These are phyloP conservation scores for Lachancea cidri DNA, from an alignment of 805 yeast genomes.

Conservation along the genomic window DNA sequence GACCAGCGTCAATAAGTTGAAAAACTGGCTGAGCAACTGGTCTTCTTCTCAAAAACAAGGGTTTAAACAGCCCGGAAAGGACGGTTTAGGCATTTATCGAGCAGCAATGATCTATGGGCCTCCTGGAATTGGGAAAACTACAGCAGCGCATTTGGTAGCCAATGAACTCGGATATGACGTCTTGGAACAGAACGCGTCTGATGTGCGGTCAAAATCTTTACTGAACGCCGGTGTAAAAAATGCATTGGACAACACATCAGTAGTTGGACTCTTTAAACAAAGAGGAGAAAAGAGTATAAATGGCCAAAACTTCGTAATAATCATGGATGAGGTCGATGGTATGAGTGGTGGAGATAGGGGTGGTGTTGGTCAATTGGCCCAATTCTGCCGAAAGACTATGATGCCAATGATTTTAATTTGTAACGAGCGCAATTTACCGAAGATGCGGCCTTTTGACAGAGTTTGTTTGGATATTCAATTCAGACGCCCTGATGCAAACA, in stretches of 20 bases:
- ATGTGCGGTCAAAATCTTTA: slow-evolving; percentile 79
- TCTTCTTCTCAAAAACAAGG: slow-evolving; percentile 48
- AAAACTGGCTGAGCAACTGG: slow-evolving; percentile 79
- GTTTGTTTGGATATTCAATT: slow-evolving; percentile 76
- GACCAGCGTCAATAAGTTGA: slow-evolving; percentile 59
- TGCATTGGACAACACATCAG: slow-evolving; percentile 74
- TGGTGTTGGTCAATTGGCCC: slow-evolving; percentile 92
- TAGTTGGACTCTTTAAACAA: slow-evolving; percentile 64
- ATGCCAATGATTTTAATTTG: slow-evolving; percentile 92
- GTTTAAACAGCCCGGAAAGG: slow-evolving; percentile 53
- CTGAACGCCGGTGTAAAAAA: slow-evolving; percentile 64
- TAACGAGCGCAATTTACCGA: slow-evolving; percentile 87
- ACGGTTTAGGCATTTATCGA: slow-evolving; percentile 64
- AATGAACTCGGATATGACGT: slow-evolving; percentile 65
- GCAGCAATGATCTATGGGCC: slow-evolving; percentile 87
- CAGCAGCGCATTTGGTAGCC: slow-evolving; percentile 74
- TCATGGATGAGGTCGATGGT: slow-evolving; percentile 99
- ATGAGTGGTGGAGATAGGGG: slow-evolving; percentile 99
- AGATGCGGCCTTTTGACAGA: slow-evolving; percentile 93
- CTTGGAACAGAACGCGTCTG: slow-evolving; percentile 78
- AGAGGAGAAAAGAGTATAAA: slow-evolving; percentile 29
- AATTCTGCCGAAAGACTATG: slow-evolving; percentile 74
- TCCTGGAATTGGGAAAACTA: slow-evolving; percentile 82
- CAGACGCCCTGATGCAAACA: slow-evolving; percentile 80
- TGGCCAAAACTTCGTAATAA: slow-evolving; percentile 63